Base-by-base conservation (phyloP, 106 monocot genomes). In the Allium fistulosum region DNA sequence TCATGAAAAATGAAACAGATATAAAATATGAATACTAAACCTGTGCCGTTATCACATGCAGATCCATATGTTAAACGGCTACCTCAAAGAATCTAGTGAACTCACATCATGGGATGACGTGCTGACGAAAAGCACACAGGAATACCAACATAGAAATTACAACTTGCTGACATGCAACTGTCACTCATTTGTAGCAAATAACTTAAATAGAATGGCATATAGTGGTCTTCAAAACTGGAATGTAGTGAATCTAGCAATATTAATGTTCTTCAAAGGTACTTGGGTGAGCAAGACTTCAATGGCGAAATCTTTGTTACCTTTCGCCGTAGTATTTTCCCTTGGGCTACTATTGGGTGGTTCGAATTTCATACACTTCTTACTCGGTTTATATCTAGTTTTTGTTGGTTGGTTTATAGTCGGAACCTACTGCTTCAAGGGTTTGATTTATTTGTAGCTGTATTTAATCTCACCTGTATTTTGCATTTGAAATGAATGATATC, bases 111-210 rank as follows among this genome's bases (percentile, higher is more conserved):
- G 88, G 91, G 96, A 97, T 69, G 88, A 80, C 53, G 81, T 88
- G 17, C 84, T 92, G 16, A 77, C 58, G 71, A 92, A 75, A 71
- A 69, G 92, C 78, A 88, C 79, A n/a, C 86, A 80, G 53, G 86
- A 97, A 58, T 97, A 84, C 63, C 96, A 97, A 69, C 86, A 92
- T 74, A 88, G 82, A 69, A 61, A 72, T 11, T 97, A 92, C 80
- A 92, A 68, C 71, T 65, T 97, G 1, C 81, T 97, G 18, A 97
- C 96, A 45, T 96, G 96, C 86, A 96, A 96, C 66, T 91, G 96
- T 69, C 96, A 96, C 67, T 92, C 88, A 26, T 96, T 96, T 22
- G 96, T 96, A 4, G 88, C 84, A 9, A 88, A 91, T 58, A 82
- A 77, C 58, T 75, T 92, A 72, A 92, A 96, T 69, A 57, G 86